Evolutionary conservation across 805 yeast species (phyloP).

Genomic region (Ogataea glucozyma): DNA sequence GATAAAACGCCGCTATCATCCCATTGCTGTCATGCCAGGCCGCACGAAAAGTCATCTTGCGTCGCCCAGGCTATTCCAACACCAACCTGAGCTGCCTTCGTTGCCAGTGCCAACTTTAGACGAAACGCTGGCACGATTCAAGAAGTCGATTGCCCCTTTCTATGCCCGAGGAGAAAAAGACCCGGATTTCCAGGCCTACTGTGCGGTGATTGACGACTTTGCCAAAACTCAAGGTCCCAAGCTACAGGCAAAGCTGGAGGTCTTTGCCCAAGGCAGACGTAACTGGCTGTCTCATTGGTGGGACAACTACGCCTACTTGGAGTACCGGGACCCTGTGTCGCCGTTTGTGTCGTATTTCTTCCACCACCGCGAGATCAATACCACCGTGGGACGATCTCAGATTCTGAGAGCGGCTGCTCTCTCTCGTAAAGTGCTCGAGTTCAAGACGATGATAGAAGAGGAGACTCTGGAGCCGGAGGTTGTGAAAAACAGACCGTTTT

Average conservation of each 20-base stretch:
- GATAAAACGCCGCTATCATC: neutral
- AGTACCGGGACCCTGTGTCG: constrained; percentile 90
- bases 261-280: constrained; percentile 56
- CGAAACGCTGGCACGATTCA: constrained; percentile 67
- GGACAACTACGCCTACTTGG: constrained; percentile 91
- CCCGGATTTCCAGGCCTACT: constrained; percentile 37
- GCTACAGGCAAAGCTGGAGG: constrained; percentile 65
- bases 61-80: constrained; percentile 70
- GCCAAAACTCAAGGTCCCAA: constrained; percentile 62
- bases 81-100: constrained; percentile 73
- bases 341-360: constrained; percentile 93
- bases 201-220: constrained; percentile 67
- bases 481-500: constrained; percentile 71
- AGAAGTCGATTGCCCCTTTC: constrained; percentile 72
- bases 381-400: constrained; percentile 58
- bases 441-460: constrained; percentile 62
- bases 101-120: constrained; percentile 85
- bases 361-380: constrained; percentile 71
- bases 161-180: constrained; percentile 52
- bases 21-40: neutral
- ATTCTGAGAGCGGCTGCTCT: constrained; percentile 75
- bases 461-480: constrained; percentile 83
- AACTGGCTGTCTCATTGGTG: constrained; percentile 93
- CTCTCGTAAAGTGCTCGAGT: constrained; percentile 64
- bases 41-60: neutral